Base-by-base conservation (phyloP, 805 yeast genomes). In the Zygotorulaspora florentina region DNA sequence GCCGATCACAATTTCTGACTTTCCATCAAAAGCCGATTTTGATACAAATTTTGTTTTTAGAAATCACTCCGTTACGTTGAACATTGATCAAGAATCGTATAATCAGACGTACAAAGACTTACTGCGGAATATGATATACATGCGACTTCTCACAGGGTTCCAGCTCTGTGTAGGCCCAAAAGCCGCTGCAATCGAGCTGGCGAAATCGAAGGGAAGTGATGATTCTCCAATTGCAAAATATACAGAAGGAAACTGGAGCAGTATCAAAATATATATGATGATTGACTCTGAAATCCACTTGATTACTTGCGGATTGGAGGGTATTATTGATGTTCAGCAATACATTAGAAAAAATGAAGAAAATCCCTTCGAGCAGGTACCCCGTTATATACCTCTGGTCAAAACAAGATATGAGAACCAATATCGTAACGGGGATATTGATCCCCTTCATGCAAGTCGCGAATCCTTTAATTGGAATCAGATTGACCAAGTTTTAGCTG, bases 401-500 rank as follows among this genome's bases (percentile, higher is more conserved):
- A 77, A 90, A 60, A 87, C 97, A 0, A 71, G 93, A 45, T 87
- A 87, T 61, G 90, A 88, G 28, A 80, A 76, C 36, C 74, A 70
- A 11, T 90, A 83, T 58, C 68, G 78, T 18, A 70, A 75, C 2
- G 74, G 88, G 1, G 72, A 69, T 45, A 75, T 83, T 6, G 80
- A 79, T 48, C 78, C 81, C 2, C 67, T 77, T 15, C 74, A 75
- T 35, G 73, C 73, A 12, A 75, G 74, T 28, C 76, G 83, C 2
- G 66, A 75, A 36, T 68, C 71, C 11, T 77, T 80, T 50, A 89
- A 90, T 51, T 93, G 99, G 99, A 90, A 90, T 55, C 85, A 82
- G 51, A 73, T 90, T 54, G 99, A 93, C 68, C 96, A 88, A 58
- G 77, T 79, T 18, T 64, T 90, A n/a, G 96, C 97, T 0, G 99